phyloP scores from a whole-genome alignment of 116 monocot species.

The Papilionanthe hybrid region DNA sequence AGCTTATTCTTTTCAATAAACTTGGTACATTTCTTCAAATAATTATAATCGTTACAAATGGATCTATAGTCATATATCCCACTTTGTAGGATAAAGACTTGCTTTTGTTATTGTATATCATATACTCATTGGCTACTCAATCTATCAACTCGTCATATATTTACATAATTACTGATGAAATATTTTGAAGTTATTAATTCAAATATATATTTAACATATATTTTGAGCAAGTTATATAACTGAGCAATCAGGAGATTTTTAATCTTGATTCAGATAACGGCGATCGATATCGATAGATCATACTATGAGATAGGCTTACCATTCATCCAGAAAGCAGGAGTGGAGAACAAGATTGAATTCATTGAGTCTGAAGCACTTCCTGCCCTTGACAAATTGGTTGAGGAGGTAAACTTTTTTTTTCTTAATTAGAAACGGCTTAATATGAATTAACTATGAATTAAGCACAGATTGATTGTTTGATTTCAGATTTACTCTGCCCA shows the following conservation, averaged over 20 bases:
- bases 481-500: neutral
- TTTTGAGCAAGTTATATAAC: neutral
- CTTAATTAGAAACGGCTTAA: too few species aligned
- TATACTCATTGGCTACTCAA: too few species aligned
- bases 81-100: too few species aligned
- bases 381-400: conserved; percentile 17
- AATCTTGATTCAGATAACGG: conserved; percentile 13
- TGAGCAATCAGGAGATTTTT: neutral
- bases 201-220: too few species aligned
- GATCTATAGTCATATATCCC: too few species aligned
- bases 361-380: conserved; percentile 10
- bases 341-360: conserved; percentile 46
- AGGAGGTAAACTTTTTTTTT: conserved; percentile 9
- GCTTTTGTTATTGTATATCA: too few species aligned
- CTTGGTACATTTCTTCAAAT: too few species aligned
- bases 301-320: conserved; percentile 39
- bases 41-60: too few species aligned
- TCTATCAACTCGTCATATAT: too few species aligned
- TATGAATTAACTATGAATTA: neutral
- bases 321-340: conserved; percentile 39
- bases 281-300: conserved; percentile 22
- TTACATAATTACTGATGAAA: too few species aligned
- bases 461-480: neutral
- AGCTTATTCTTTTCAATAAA: too few species aligned
- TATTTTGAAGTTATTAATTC: too few species aligned